phyloP scores from a whole-genome alignment of 2,329 filamentous ascomycete species.

The Periconia sp. region DNA sequence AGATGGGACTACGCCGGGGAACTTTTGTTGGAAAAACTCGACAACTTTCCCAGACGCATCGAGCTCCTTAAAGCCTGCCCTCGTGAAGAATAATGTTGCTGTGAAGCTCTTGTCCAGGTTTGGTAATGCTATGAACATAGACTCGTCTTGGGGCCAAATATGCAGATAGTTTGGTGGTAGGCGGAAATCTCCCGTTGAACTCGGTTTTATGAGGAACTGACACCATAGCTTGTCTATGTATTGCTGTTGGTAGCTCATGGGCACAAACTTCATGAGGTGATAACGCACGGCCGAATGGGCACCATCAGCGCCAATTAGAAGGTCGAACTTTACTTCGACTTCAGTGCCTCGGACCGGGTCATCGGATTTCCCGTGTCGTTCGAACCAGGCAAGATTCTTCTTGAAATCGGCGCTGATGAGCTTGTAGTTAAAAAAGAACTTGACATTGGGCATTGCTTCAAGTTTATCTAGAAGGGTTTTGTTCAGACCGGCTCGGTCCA shows the following conservation, averaged over 20 bases:
- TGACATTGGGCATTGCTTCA: constrained; percentile 83
- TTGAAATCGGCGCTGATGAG: constrained; percentile 86
- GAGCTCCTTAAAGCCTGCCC: constrained; percentile 67
- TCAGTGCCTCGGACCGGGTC: constrained; percentile 51
- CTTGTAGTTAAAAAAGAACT: constrained; percentile 90
- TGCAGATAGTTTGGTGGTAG: constrained; percentile 94
- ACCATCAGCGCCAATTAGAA: constrained; percentile 92
- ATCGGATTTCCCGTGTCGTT: constrained; percentile 49
- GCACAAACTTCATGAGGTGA: constrained; percentile 92
- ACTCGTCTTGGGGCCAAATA: constrained; percentile 92
- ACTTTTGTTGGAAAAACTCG: constrained; percentile 77
- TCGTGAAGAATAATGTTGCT: constrained; percentile 87
- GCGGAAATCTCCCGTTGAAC: constrained; percentile 59
- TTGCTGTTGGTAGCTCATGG: constrained; percentile 88
- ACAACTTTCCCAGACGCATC: constrained; percentile 64
- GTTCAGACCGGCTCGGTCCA: constrained; percentile 83
- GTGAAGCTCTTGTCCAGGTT: constrained; percentile 88
- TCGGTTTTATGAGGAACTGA: constrained; percentile 79
- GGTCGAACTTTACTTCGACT: constrained; percentile 83
- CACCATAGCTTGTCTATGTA: constrained; percentile 99
- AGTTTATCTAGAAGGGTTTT: constrained; percentile 80
- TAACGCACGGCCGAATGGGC: constrained; percentile 90
- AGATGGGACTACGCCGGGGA: constrained; percentile 76
- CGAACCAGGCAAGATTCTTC: constrained; percentile 82
- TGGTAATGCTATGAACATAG: constrained; percentile 99